Conservation (phyloP, 257 asterid genomes). For the Jacaranda copaia region DNA sequence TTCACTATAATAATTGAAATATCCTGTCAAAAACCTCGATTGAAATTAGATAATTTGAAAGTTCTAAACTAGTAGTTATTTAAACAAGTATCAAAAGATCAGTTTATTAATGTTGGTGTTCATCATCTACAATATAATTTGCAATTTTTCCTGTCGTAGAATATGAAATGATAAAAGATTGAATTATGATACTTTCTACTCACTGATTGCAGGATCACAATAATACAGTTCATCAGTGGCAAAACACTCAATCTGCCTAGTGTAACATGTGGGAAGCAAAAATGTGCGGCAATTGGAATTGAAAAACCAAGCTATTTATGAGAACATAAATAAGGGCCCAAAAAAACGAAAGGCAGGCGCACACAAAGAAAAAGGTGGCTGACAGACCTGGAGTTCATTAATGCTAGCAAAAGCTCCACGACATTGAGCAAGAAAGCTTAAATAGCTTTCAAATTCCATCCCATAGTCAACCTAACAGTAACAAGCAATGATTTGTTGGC, state of each 20-base stretch:
- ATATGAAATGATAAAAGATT: slow-evolving; percentile 22
- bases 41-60: slow-evolving; percentile 11
- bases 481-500: slow-evolving; percentile 32
- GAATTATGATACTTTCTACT: too few relatives aligned
- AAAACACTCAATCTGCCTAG: slow-evolving; percentile 15
- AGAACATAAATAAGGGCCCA: slow-evolving; percentile 25
- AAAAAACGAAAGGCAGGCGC: neutral
- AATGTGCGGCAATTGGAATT: slow-evolving; percentile 22
- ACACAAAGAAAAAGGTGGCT: slow-evolving; percentile 9
- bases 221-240: neutral
- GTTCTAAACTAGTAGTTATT: neutral
- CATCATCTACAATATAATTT: slow-evolving; percentile 3
- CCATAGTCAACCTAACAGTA: slow-evolving; percentile 77
- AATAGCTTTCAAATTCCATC: slow-evolving; percentile 61
- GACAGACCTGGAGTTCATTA: slow-evolving; percentile 73
- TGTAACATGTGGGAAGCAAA: neutral
- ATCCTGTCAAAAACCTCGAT: neutral
- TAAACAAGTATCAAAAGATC: slow-evolving; percentile 4
- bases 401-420: slow-evolving; percentile 85
- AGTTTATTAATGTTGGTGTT: slow-evolving; percentile 1
- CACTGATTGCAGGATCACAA: neutral
- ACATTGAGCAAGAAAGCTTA: slow-evolving; percentile 76
- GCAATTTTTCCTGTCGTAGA: neutral
- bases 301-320: slow-evolving; percentile 1
- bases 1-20: neutral